A percentile compares a stretch with the other conserved stretches of the same genome.
Conservation (phyloP, 1,284 basidiomycete species). For the Cutaneotrichosporon mucoides region DNA sequence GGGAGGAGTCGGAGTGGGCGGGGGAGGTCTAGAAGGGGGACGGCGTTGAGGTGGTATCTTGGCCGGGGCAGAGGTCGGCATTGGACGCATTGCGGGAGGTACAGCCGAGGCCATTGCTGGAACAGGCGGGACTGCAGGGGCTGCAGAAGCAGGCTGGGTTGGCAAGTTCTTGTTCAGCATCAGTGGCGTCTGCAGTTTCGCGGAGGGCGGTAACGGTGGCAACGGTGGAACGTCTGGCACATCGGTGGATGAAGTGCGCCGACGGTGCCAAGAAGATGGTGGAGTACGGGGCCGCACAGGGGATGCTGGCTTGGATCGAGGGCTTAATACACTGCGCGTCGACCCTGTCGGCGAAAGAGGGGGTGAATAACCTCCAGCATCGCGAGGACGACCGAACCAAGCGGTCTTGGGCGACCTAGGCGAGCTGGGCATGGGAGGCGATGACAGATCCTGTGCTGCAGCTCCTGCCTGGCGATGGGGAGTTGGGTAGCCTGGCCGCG, state of each 20-base stretch:
- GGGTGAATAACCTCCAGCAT: background rate
- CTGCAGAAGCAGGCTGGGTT: background rate
- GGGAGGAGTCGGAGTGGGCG: constrained; percentile 11
- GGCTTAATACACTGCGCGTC: background rate
- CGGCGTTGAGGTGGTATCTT: constrained; percentile 11
- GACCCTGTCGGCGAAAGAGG: background rate
- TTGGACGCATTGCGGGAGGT: no score
- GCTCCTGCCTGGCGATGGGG: background rate
- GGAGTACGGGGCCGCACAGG: constrained; percentile 2
- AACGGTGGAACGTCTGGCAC: background rate
- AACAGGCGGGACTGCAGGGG: background rate
- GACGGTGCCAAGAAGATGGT: background rate
- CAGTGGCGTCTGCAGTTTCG: background rate
- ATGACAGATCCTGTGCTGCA: no score
- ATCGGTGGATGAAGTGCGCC: background rate
- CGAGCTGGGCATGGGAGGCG: background rate
- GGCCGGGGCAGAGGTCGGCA: constrained; percentile 1
- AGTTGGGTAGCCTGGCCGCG: constrained; percentile 4
- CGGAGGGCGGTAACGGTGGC: background rate
- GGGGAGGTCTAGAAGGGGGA: constrained; percentile 13
- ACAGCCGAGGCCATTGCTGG: no score
- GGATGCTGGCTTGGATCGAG: background rate
- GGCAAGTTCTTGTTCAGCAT: background rate
- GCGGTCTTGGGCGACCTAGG: constrained; percentile 2
- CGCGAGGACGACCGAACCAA: constrained; percentile 7